Conservation (phyloP, 1,284 basidiomycete genomes). For the Thecaphora thlaspeos region DNA sequence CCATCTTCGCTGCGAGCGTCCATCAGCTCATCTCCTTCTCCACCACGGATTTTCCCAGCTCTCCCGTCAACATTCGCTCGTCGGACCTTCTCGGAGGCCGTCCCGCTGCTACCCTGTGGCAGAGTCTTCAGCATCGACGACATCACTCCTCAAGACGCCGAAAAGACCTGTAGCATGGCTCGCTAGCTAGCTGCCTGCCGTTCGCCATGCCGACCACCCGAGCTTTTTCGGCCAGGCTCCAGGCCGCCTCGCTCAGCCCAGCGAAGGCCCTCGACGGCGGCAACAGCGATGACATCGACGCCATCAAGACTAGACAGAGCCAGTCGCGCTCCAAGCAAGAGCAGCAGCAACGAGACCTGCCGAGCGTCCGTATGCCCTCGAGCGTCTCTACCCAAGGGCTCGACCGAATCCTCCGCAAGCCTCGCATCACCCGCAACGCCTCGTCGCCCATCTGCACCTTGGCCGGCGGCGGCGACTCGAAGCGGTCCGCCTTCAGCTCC, state of each 20-base stretch:
- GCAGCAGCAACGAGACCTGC: neutral
- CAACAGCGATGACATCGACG: conserved; percentile 1
- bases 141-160: too few relatives aligned
- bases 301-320: neutral
- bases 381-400: neutral
- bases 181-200: too few relatives aligned
- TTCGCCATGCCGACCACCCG: neutral
- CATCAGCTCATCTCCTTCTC: too few relatives aligned
- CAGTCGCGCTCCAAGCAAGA: neutral
- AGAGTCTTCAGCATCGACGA: too few relatives aligned
- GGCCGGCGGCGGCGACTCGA: neutral
- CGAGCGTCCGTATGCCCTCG: neutral
- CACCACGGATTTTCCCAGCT: too few relatives aligned
- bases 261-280: neutral
- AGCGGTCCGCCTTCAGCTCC: neutral
- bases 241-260: neutral
- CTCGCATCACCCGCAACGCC: neutral
- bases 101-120: too few relatives aligned
- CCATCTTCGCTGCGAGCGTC: too few relatives aligned
- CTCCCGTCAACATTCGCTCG: too few relatives aligned
- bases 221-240: neutral
- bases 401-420: neutral
- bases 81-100: too few relatives aligned
- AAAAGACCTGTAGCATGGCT: too few relatives aligned
- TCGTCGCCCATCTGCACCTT: neutral